Base-by-base conservation (phyloP, 2,329 filamentous ascomycete genomes). In the Alternaria consortialis region DNA sequence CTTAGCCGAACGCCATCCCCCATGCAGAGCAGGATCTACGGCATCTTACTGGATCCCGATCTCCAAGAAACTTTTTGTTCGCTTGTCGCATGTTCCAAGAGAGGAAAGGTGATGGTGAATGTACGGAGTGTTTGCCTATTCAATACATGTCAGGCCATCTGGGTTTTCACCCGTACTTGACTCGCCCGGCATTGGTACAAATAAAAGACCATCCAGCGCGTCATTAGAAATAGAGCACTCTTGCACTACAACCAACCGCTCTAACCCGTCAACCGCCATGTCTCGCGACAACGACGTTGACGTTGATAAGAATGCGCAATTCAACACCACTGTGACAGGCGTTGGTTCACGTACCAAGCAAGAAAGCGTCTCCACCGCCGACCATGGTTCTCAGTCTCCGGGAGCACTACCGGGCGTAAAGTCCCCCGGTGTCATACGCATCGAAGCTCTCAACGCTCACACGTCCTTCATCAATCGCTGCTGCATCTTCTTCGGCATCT, bases 401-500 rank as follows among this genome's bases (percentile, higher is more conserved):
- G 23, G 31, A 34, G 31, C 65, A n/a, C 57, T 77, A 7, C 59
- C 70, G 11, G 72, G 70, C n/a, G 65, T 58, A 37, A 80, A 76
- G 62, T 81, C 79, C 15, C 80, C 86, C 5, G 88, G 88, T 73
- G 87, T 90, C 7, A 77, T 74, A n/a, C 85, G 87, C 11, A 84
- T 89, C 63, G 86, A 89, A 74, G 84, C 84, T 31, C 79, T 90
- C 47, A 78, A 84, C 7, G 76, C 81, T 8, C 82, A 85, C 63
- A 82, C 89, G 37, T 86, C 84, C 17, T 63, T 76, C 4, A 60
- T 67, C 13, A 86, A 90, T 71, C 85, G 86, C 31, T 64, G 86
- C 60, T 80, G 82, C 62, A 83, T 91, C 72, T 90, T 90, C 75
- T 69, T 85, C 9, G 82, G 87, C 25, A 80, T 90, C 64, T 90